These are phyloP conservation scores for Fusarium chlamydosporum DNA, from an alignment of 2,329 filamentous ascomycete genomes.

Conservation along the genomic window DNA sequence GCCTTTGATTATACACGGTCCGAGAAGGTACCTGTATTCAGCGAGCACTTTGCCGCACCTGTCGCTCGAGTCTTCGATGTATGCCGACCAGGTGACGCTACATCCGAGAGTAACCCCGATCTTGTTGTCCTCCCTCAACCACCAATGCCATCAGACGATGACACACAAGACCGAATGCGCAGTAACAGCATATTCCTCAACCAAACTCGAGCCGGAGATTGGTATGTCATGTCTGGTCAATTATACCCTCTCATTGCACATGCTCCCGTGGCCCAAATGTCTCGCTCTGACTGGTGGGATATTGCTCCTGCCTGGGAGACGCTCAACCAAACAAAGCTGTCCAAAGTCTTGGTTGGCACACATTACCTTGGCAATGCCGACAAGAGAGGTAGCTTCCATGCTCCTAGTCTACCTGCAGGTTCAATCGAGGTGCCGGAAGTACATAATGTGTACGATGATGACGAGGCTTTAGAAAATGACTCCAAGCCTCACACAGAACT, in stretches of 20 bases:
- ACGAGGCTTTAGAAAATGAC: conserved; percentile 53
- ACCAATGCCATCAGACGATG: conserved; percentile 69
- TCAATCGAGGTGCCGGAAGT: conserved; percentile 45
- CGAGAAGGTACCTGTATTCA: conserved; percentile 71
- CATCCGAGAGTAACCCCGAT: conserved; percentile 75
- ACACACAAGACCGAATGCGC: conserved; percentile 66
- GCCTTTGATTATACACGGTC: conserved; percentile 78
- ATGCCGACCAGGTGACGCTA: conserved; percentile 78
- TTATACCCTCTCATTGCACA: conserved; percentile 89
- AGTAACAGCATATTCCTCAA: conserved; percentile 85
- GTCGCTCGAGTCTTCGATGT: conserved; percentile 93
- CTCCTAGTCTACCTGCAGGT: conserved; percentile 57
- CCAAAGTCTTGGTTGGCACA: conserved; percentile 77
- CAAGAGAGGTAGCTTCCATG: conserved; percentile 54
- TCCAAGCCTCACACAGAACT: conserved; percentile 51
- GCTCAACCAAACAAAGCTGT: conserved; percentile 63
- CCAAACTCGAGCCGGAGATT: conserved; percentile 85
- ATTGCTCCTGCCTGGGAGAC: conserved; percentile 57
- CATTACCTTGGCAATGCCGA: conserved; percentile 69
- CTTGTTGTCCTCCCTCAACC: conserved; percentile 91
- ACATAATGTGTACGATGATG: conserved; percentile 36
- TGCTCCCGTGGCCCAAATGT: conserved; percentile 64
- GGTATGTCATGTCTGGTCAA: conserved; percentile 92
- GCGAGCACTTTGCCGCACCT: conserved; percentile 78
- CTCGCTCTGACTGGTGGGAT: conserved; percentile 65